phyloP scores from a whole-genome alignment of 352 stramenopile genomes.

The Pythium myriotylum region DNA sequence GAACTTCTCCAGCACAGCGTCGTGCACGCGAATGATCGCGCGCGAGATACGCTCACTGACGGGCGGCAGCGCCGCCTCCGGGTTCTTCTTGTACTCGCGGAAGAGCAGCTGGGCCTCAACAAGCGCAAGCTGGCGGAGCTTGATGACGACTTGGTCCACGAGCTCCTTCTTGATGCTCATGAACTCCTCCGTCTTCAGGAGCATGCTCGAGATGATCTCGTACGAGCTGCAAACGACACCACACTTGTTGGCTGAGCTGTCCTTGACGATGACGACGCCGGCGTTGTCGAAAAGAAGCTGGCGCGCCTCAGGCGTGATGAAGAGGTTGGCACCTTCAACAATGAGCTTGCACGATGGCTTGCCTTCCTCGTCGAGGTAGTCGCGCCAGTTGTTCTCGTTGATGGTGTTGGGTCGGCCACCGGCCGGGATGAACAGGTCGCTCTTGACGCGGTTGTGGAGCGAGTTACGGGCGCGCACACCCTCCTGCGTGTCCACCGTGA shows the following conservation, averaged over 20 bases:
- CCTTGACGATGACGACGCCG: constrained; percentile 97
- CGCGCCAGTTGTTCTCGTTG: constrained; percentile 86
- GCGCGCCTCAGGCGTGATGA: constrained; percentile 82
- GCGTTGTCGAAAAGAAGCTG: constrained; percentile 95
- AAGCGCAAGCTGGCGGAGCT: constrained; percentile 91
- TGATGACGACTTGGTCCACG: constrained; percentile 94
- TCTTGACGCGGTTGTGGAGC: constrained; percentile 96
- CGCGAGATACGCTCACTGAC: constrained; percentile 95
- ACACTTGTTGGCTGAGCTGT: constrained; percentile 94
- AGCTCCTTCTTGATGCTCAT: constrained; percentile 94
- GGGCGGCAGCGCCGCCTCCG: constrained; percentile 82
- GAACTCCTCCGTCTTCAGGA: constrained; percentile 97
- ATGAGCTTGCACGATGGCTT: constrained; percentile 84
- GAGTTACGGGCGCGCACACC: constrained; percentile 95
- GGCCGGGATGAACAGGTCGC: constrained; percentile 84
- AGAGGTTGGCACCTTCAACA: constrained; percentile 86
- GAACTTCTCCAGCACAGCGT: constrained; percentile 92
- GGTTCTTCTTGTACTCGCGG: constrained; percentile 95
- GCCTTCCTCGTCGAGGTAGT: constrained; percentile 66
- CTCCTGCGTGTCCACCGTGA: constrained; percentile 78
- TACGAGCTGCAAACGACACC: constrained; percentile 86
- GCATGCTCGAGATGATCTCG: constrained; percentile 93
- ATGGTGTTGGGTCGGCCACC: constrained; percentile 84
- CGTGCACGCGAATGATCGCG: constrained; percentile 96
- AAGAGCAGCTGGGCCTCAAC: constrained; percentile 97